Base-by-base conservation (phyloP, 2,329 filamentous ascomycete genomes). In the Fusarium nanum region DNA sequence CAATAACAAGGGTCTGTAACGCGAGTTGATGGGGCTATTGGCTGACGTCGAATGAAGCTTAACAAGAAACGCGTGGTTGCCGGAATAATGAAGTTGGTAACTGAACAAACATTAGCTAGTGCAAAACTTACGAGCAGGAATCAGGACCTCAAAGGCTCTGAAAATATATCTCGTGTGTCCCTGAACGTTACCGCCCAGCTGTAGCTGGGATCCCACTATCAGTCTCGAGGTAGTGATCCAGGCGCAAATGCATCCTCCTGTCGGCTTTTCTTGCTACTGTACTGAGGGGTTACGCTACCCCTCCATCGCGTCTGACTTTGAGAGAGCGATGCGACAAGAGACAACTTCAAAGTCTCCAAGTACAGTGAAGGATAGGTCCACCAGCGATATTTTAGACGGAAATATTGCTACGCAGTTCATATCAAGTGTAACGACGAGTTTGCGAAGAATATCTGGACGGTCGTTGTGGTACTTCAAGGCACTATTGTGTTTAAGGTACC, bases 1-100 rank as follows among this genome's bases (percentile, higher is more conserved):
- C 30, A 47, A 52, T 40, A 55, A 37, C 71, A 72, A 56, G 73
- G 73, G 73, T 75, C 57, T 73, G 73, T 59, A 63, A 75, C 73
- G 71, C 56, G 37, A 67, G 55, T 60, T 48, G 54, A 67, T 56
- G 50, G 49, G 48, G 34, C 56, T 46, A 63, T 57, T 54, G 68
- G 56, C 37, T 58, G 56, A 48, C 32, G 53, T 70, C 57, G 58
- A 72, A 70, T 41, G 58, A 72, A 72, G 62, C 66, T 64, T 67
- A 55, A 61, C 57, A 60, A 61, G 34, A 56, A 49, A 50, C 60
- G 61, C 44, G 50, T 64, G 59, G 30, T 37, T 41, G 59, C 32
- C 40, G 37, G 60, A 64, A 64, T 45, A 64, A 30, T 30, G 12
- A 20, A 45, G 44, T 23, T 34, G 37, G 28, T 45, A 37, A 58